A percentile compares a stretch with the other conserved stretches of the same genome.
phyloP scores from a whole-genome alignment of 176 grass and related monocot genomes.

The Secale cereale region DNA sequence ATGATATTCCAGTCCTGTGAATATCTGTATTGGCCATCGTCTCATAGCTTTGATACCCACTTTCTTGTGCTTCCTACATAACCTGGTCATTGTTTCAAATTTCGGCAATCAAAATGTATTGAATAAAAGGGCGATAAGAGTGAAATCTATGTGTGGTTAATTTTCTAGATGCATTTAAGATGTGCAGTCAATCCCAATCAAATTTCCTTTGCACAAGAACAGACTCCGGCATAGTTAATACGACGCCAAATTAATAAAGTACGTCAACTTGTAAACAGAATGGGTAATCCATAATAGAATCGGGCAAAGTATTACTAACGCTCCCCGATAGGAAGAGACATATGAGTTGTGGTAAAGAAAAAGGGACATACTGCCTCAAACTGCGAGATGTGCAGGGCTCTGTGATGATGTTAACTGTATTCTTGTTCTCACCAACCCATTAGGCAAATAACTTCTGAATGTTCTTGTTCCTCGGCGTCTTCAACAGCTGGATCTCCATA shows the following conservation, averaged over 20 bases:
- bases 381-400: too few species aligned
- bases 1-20: too few species aligned
- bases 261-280: neutral
- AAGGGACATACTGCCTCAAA: conserved; percentile 41
- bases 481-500: conserved; percentile 30
- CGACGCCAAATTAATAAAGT: neutral
- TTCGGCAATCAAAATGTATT: neutral
- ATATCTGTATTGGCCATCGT: conserved; percentile 39
- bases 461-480: too few species aligned
- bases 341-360: neutral
- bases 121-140: neutral
- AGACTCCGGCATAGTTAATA: neutral
- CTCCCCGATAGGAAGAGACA: neutral
- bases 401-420: too few species aligned
- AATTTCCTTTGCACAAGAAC: too few species aligned
- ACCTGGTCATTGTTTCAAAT: conserved; percentile 10
- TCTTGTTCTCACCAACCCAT: too few species aligned
- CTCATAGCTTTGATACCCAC: conserved; percentile 40
- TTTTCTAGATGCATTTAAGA: neutral
- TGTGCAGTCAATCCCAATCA: neutral
- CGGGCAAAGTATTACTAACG: neutral
- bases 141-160: neutral
- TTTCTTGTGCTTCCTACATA: too few species aligned
- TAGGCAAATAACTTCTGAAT: too few species aligned
- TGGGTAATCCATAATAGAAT: neutral